Evolutionary conservation across 2,329 filamentous ascomycete species (phyloP).

Genomic region (Cytospora paraplurivora): DNA sequence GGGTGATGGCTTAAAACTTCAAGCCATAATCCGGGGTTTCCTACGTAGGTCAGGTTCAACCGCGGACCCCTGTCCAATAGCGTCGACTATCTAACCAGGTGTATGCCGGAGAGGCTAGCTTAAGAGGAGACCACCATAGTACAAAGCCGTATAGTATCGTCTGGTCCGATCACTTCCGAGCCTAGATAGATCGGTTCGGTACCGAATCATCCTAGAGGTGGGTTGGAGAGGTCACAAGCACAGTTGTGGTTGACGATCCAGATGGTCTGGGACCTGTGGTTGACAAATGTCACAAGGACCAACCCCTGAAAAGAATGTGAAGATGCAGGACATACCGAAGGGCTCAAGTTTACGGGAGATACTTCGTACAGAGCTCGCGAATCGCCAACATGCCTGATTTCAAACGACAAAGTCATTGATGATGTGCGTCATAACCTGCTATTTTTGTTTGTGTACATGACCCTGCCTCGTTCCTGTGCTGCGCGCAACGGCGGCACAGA

Average conservation of each 20-base stretch:
- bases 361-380: neutral
- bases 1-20: neutral
- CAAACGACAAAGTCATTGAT: neutral
- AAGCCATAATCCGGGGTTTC: neutral
- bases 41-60: conserved; percentile 3
- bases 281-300: conserved; percentile 11
- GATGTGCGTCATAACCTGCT: conserved; percentile 4
- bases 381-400: conserved; percentile 4
- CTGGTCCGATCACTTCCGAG: conserved; percentile 13
- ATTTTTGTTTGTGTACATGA: conserved; percentile 20
- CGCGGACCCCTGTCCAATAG: conserved; percentile 22
- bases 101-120: conserved; percentile 9
- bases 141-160: conserved; percentile 5
- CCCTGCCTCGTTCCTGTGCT: conserved; percentile 10
- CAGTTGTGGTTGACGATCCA: conserved; percentile 12
- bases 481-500: conserved; percentile 10
- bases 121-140: conserved; percentile 4
- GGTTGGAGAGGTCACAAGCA: conserved; percentile 21
- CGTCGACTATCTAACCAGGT: neutral
- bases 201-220: conserved; percentile 10
- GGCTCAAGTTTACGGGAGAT: conserved; percentile 4
- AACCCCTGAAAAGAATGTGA: conserved; percentile 23
- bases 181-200: conserved; percentile 15
- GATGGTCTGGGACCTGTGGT: conserved; percentile 9
- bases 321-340: neutral